Evolutionary conservation across 306 rosid species (phyloP), one percentile per base, ranked within the genome.

Genomic region (Inga laurina): DNA sequence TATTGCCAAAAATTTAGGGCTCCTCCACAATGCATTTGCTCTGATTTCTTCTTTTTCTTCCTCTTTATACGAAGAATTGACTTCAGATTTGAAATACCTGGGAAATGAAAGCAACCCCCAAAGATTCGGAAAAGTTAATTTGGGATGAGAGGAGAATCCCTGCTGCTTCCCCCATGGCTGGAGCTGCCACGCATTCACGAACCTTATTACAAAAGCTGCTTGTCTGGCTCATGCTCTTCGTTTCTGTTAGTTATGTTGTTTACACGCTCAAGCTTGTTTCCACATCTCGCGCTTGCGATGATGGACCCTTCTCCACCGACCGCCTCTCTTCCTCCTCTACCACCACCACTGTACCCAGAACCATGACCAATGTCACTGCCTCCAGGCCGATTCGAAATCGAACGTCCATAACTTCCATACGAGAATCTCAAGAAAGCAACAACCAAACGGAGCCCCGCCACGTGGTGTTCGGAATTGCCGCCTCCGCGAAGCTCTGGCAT

Each of bases 391-490:
- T 64, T 78, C 78, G 4, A 3, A 76, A 75, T 35, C 83, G 44
- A 45, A 30, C 85, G 43, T 49, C 76, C 30, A 18, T 77, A 45
- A 30, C 65, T 37, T 39, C 46, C 9, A 85, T 59, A 18, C 87
- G 78, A 34, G 76, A 67, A 24, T 77, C 91, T 11, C 72, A 59
- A 16, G 82, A 82, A 24, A 76, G 71, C 79, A 48, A 0, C 6
- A 66, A 56, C 22, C 74, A 43, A 39, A 93, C 99, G 22, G 89
- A 89, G 51, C 86, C 92, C 65, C 86, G 85, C 7, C 94, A 94
- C 85, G 61, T 97, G 0, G 94, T 94, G 3, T 97, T 97, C 85
- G 99, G 99, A 59, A 94, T 97, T 75, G 98, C 99, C 0, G 98
- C 98, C 8, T 94, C 99, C 18, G 82, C 97, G 2, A 97, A 92